These are phyloP conservation scores for Allium sativum DNA, from an alignment of 106 monocot genomes.

Conservation along the genomic window DNA sequence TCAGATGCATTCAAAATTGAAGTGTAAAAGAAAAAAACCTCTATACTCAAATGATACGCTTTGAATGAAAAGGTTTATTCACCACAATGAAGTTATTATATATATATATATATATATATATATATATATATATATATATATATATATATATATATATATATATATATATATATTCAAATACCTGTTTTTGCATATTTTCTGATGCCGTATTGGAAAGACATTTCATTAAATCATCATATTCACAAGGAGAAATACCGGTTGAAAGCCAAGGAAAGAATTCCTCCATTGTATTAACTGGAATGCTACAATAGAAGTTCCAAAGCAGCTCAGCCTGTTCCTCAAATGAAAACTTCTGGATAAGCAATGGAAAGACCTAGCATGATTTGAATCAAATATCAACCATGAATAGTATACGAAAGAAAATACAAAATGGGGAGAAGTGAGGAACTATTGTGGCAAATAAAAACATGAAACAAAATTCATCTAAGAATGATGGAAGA, in stretches of 20 bases:
- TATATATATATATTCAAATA: slow-evolving; percentile 41
- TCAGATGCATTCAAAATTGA: no score
- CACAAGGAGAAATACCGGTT: slow-evolving; percentile 58
- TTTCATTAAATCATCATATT: slow-evolving; percentile 55
- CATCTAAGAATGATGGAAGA: no score
- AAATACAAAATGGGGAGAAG: no score
- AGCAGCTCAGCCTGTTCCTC: slow-evolving; percentile 83
- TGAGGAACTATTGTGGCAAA: no score
- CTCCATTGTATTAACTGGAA: slow-evolving; percentile 88
- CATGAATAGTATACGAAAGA: no score
- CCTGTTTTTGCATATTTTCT: slow-evolving; percentile 35
- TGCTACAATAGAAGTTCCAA: slow-evolving; percentile 85
- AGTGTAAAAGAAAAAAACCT: no score
- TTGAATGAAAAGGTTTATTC: no score
- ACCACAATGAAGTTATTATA: background rate
- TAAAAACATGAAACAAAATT: no score
- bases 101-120: slow-evolving; percentile 9
- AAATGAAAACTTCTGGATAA: slow-evolving; percentile 73
- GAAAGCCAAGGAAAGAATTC: slow-evolving; percentile 85
- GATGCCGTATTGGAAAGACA: slow-evolving; percentile 70
- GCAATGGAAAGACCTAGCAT: slow-evolving; percentile 70
- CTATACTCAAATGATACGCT: no score
- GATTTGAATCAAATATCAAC: background rate
- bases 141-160: slow-evolving; percentile 10
- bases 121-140: background rate